phyloP scores from a whole-genome alignment of 2,329 filamentous ascomycete genomes.

The Corinectria fuckeliana region DNA sequence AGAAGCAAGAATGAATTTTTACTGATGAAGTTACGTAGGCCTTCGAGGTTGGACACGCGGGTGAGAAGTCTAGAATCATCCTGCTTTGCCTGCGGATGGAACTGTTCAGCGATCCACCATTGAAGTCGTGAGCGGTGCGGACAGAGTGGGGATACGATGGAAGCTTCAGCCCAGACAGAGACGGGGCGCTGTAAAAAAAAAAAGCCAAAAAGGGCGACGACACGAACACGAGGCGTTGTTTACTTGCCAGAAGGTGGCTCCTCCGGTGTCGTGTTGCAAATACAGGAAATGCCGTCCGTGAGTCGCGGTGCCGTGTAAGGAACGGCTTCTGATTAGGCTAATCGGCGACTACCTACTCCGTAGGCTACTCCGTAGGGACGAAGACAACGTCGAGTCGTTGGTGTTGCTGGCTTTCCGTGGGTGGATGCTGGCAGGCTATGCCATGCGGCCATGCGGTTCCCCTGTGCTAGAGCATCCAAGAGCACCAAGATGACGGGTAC shows the following conservation, averaged over 20 bases:
- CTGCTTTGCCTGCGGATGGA: too few relatives aligned
- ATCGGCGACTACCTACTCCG: too few relatives aligned
- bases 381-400: background rate
- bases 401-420: background rate
- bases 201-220: background rate
- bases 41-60: too few relatives aligned
- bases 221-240: background rate
- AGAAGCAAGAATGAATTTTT: background rate
- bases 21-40: too few relatives aligned
- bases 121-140: background rate
- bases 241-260: background rate
- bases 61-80: too few relatives aligned
- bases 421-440: background rate
- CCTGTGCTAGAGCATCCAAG: background rate
- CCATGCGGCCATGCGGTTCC: background rate
- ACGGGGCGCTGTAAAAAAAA: slow-evolving; percentile 1
- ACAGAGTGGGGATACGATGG: background rate
- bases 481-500: background rate
- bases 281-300: background rate
- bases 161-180: slow-evolving; percentile 10
- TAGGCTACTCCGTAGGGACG: too few relatives aligned
- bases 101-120: background rate
- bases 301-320: background rate
- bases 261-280: background rate
- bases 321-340: background rate